Evolutionary conservation across 1,284 basidiomycete species (phyloP).

Genomic region (Puccinia hordei): DNA sequence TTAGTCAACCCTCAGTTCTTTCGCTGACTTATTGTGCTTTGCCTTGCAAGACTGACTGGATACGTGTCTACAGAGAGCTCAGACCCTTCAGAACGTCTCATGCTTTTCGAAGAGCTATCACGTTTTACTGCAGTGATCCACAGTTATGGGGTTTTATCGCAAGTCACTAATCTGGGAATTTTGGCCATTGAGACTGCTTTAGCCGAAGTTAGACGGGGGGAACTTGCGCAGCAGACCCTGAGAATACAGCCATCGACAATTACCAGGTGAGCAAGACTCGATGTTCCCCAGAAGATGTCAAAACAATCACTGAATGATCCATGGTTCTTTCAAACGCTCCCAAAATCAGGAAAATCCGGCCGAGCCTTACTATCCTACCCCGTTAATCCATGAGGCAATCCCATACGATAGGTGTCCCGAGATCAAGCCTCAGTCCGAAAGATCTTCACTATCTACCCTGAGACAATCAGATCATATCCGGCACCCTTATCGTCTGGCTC

Average conservation of each 20-base stretch:
- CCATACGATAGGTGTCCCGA: neutral
- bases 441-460: neutral
- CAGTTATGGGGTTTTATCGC: slow-evolving; percentile 30
- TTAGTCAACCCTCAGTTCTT: neutral
- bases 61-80: slow-evolving; percentile 21
- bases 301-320: neutral
- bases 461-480: neutral
- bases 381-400: neutral
- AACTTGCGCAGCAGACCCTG: neutral
- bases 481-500: slow-evolving; percentile 1
- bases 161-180: slow-evolving; percentile 46
- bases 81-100: slow-evolving; percentile 32
- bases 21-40: neutral
- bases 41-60: neutral
- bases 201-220: slow-evolving; percentile 21
- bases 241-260: neutral
- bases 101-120: slow-evolving; percentile 43
- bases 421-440: neutral
- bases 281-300: neutral
- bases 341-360: neutral
- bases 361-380: slow-evolving; percentile 6
- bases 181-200: slow-evolving; percentile 44
- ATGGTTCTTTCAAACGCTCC: neutral
- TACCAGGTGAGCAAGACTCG: slow-evolving; percentile 7
- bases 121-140: slow-evolving; percentile 35